These are phyloP conservation scores for Paramecium octaurelia DNA, from an alignment of 73 alveolate genomes.

Conservation along the genomic window DNA sequence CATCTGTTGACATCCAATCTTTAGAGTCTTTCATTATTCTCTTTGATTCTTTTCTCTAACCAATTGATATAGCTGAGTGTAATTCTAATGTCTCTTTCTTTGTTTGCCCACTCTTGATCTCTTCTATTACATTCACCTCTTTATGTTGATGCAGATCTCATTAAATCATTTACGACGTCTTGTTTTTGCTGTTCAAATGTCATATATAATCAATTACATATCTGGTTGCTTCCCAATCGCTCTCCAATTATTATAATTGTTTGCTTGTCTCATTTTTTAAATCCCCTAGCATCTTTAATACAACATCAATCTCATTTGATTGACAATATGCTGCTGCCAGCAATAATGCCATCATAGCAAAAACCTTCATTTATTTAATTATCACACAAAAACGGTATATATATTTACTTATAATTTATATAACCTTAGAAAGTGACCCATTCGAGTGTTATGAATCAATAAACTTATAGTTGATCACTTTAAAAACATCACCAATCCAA, in stretches of 20 bases:
- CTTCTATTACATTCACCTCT: constrained; percentile 34
- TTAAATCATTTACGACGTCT: background rate
- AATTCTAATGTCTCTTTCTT: constrained; percentile 8
- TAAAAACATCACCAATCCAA: background rate
- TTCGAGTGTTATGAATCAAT: background rate
- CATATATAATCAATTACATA: background rate
- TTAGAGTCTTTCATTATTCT: background rate
- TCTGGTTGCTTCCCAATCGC: background rate
- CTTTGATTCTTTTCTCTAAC: constrained; percentile 37
- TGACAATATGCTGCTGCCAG: background rate
- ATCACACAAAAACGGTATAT: constrained; percentile 24
- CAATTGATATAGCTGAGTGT: constrained; percentile 13
- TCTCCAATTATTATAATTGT: background rate
- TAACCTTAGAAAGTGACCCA: background rate
- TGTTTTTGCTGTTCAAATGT: background rate
- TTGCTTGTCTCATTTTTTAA: background rate
- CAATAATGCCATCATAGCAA: background rate
- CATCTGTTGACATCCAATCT: constrained; percentile 32
- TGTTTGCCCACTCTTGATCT: background rate
- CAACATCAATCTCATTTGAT: constrained; percentile 27
- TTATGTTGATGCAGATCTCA: constrained; percentile 16
- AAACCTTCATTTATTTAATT: background rate
- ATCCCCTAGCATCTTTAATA: background rate
- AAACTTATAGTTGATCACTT: background rate
- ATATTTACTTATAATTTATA: background rate